Percentiles rank a stretch among this genome's conserved stretches.
Conservation (phyloP, 2,329 filamentous ascomycete genomes). For the Neonectria coccinea region DNA sequence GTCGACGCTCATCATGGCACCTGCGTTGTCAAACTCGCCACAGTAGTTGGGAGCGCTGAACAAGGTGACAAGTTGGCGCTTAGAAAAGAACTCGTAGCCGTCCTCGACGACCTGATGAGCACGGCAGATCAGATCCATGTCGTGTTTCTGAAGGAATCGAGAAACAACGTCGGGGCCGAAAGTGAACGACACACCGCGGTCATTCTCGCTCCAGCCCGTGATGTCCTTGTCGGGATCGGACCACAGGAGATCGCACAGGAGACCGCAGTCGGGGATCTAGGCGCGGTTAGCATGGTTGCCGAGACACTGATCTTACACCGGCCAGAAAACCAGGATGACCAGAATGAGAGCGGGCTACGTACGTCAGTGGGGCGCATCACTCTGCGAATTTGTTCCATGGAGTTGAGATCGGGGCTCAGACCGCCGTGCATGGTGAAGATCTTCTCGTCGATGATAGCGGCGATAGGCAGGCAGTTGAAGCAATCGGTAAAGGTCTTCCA, state of each 20-base stretch:
- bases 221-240: constrained; percentile 99
- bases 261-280: constrained; percentile 96
- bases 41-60: constrained; percentile 99
- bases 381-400: constrained; percentile 99
- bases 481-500: constrained; percentile 99
- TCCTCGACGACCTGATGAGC: constrained; percentile 99
- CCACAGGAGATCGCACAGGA: constrained; percentile 98
- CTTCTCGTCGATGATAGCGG: constrained; percentile 99
- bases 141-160: constrained; percentile 97
- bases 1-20: constrained; percentile 99
- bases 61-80: constrained; percentile 94
- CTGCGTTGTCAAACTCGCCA: constrained; percentile 98
- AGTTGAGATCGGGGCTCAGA: constrained; percentile 96
- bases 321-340: constrained; percentile 19
- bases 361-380: constrained; percentile 99
- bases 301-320: constrained; percentile 37
- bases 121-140: constrained; percentile 99
- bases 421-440: constrained; percentile 99
- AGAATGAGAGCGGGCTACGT: constrained; percentile 59
- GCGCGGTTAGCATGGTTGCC: constrained; percentile 24
- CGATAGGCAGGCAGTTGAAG: constrained; percentile 99
- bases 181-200: constrained; percentile 97
- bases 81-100: constrained; percentile 99
- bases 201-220: constrained; percentile 98
- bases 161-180: constrained; percentile 98